These are phyloP conservation scores for Solanum lycopersicoides DNA, from an alignment of 257 asterid genomes.

Conservation along the genomic window DNA sequence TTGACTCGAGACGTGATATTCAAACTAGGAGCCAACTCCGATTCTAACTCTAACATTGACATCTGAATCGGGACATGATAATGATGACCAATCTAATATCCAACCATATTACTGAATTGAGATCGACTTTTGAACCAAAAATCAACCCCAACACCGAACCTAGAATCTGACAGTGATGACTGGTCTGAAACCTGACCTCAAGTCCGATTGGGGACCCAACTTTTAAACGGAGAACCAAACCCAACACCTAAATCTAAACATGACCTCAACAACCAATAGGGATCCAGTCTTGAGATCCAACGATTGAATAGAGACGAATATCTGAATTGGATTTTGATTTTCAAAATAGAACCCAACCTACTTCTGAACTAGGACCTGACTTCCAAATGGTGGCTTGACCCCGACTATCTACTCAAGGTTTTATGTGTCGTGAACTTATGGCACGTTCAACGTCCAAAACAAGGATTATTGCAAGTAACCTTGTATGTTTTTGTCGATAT, in stretches of 20 bases:
- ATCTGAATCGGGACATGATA: neutral
- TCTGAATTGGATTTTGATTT: neutral
- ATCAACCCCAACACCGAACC: neutral
- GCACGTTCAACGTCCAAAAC: too few species aligned
- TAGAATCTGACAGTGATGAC: neutral
- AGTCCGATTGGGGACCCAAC: neutral
- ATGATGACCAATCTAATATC: too few species aligned
- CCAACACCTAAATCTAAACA: neutral
- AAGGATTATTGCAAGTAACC: neutral
- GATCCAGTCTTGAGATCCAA: neutral
- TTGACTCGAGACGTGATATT: too few species aligned
- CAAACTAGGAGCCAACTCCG: too few species aligned
- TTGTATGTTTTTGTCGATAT: too few species aligned
- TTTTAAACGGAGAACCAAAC: neutral
- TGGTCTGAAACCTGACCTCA: rapidly evolving
- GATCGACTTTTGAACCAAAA: neutral
- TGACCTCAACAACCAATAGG: neutral
- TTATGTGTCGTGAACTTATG: neutral
- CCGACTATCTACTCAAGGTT: neutral
- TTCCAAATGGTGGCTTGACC: neutral
- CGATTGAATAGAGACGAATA: too few species aligned
- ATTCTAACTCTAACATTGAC: neutral
- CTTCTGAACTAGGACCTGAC: neutral
- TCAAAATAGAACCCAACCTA: too few species aligned
- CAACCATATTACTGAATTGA: neutral